Evolutionary conservation across 345 rosid genomes (phyloP).

Genomic region (Toxicodendron radicans): DNA sequence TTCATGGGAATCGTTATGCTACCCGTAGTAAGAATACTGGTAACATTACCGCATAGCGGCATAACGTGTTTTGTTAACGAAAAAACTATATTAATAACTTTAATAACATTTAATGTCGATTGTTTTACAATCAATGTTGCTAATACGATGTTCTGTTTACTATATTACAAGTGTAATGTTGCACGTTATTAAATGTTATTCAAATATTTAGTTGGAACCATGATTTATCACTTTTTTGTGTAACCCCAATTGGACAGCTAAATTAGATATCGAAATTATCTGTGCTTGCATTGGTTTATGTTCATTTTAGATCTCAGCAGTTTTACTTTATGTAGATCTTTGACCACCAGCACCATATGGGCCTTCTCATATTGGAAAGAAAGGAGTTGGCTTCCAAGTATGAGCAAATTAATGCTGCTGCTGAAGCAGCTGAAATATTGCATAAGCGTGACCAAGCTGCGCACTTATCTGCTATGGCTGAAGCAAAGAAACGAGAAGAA

Average conservation of each 20-base stretch:
- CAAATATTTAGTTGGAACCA: too few species aligned
- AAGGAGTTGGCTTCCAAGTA: slow-evolving; percentile 58
- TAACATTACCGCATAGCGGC: not conserved
- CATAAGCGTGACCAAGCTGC: slow-evolving; percentile 69
- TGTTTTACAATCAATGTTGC: not conserved
- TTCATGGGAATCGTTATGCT: not conserved
- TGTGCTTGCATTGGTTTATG: slow-evolving; percentile 4
- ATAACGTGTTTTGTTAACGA: too few species aligned
- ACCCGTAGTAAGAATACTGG: not conserved
- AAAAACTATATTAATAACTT: too few species aligned
- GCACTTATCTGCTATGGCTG: slow-evolving; percentile 61
- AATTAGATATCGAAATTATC: not conserved
- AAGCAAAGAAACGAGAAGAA: slow-evolving; percentile 81
- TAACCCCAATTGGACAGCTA: not conserved
- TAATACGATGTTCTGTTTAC: too few species aligned
- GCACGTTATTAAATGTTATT: not conserved
- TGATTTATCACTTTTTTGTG: slow-evolving; percentile 2
- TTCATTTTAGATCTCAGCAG: slow-evolving; percentile 5
- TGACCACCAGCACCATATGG: slow-evolving; percentile 96
- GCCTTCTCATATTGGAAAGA: slow-evolving; percentile 77
- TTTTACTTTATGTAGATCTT: slow-evolving; percentile 49
- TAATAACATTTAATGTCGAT: too few species aligned
- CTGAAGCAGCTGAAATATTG: slow-evolving; percentile 59
- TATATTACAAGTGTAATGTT: not conserved
- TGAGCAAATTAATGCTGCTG: slow-evolving; percentile 68